Evolutionary conservation across 2,329 filamentous ascomycete species (phyloP).

Genomic region (Phialocephala sp.): DNA sequence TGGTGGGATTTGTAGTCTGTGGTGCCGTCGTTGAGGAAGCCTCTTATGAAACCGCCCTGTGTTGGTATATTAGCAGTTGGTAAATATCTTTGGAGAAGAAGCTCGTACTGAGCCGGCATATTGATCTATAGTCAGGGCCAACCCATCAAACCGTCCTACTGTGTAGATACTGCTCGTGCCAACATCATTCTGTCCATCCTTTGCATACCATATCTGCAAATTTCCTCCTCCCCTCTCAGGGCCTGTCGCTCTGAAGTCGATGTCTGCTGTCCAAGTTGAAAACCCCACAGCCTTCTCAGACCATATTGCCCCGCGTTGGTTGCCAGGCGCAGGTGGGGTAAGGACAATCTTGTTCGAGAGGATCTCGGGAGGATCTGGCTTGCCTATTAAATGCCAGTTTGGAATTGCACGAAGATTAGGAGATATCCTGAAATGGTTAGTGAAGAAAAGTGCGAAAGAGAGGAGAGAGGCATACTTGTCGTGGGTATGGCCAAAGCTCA

Average conservation of each 20-base stretch:
- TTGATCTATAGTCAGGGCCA: constrained; percentile 85
- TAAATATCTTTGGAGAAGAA: constrained; percentile 5
- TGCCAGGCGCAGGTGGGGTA: constrained; percentile 86
- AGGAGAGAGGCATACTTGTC: constrained; percentile 37
- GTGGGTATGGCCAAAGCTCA: constrained; percentile 50
- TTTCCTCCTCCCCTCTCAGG: constrained; percentile 87
- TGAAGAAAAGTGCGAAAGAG: not conserved
- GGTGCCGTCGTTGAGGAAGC: constrained; percentile 90
- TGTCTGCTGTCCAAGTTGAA: constrained; percentile 78
- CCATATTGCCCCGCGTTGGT: constrained; percentile 85
- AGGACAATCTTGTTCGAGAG: constrained; percentile 92
- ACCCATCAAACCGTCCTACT: constrained; percentile 83
- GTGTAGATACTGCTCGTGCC: constrained; percentile 83
- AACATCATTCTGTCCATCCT: constrained; percentile 68
- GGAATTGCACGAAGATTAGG: constrained; percentile 40
- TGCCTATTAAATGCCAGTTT: constrained; percentile 43
- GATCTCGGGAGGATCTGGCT: constrained; percentile 61
- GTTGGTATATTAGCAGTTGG: constrained; percentile 21
- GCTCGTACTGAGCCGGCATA: constrained; percentile 68
- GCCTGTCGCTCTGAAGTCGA: constrained; percentile 87
- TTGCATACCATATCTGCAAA: constrained; percentile 90
- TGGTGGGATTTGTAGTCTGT: constrained; percentile 78
- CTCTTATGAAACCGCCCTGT: constrained; percentile 79
- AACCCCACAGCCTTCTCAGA: constrained; percentile 66
- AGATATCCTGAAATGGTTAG: constrained; percentile 39